Evolutionary conservation across 2,329 filamentous ascomycete genomes (phyloP), one percentile per base, ranked within the genome.

Genomic region (Thelonectria blattea): DNA sequence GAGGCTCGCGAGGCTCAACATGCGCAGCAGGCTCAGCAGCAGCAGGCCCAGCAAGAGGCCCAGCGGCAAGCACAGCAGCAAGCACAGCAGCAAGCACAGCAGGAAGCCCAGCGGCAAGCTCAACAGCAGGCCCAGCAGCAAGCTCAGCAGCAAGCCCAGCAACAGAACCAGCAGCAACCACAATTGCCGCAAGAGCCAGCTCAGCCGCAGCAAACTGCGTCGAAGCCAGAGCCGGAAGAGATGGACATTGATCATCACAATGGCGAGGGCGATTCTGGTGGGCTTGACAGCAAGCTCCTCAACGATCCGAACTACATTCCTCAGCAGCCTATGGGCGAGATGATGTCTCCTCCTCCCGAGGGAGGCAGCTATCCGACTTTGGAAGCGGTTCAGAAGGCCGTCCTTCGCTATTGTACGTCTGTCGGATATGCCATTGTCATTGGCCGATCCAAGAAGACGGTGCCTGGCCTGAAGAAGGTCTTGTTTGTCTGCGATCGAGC

Each of bases 371-470:
- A 86, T 65, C 81, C 85, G 2, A 88, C 85, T 2, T 78, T 89
- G 24, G 87, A 89, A 62, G 85, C 85, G 8, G 83, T 89, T 9
- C 87, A 89, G 68, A 85, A 87, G 70, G 84, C 84, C 30, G 86
- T 88, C 17, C 75, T 89, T 58, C 78, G 81, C n/a, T 88, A 89
- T 69, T 88, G 86, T 69, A 87, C 86, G 0, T 87, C 86, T 15
- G 86, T 89, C 45, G 87, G 87, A 48, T 89, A 89, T 72, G 87
- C 87, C 8, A 87, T 89, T 52, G 87, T 89, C 61, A 89, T 89
- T 71, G 87, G 87, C 2, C 80, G 87, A 37, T 89, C 87, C 0
- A 89, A 89, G 72, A 89, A 89, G 76, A 88, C 85, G 1, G 86
- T 89, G 1, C 84, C 86, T 7, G 87, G 87, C 1, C 69, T 89